These are phyloP conservation scores for Posidonia australis DNA, from an alignment of 106 monocot genomes.

Conservation along the genomic window DNA sequence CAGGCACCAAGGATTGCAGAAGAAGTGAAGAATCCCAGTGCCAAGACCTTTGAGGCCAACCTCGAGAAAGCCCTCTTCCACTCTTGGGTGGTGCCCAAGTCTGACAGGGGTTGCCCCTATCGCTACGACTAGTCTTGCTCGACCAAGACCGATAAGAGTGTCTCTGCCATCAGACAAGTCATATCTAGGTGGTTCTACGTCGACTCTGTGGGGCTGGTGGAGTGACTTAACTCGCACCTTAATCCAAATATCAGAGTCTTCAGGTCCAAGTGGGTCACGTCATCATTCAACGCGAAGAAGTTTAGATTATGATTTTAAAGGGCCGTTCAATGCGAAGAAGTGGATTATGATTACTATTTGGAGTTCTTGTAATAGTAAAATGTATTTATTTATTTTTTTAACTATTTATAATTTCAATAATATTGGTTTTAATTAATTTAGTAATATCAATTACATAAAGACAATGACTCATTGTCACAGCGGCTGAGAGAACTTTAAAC, in stretches of 20 bases:
- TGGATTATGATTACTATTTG: no score
- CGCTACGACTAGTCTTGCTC: slow-evolving; percentile 91
- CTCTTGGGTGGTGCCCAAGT: slow-evolving; percentile 60
- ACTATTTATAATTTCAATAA: no score
- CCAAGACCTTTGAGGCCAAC: slow-evolving; percentile 84
- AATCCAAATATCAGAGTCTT: no score
- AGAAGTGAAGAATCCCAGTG: slow-evolving; percentile 98
- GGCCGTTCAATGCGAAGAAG: no score
- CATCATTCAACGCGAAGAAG: slow-evolving; percentile 87
- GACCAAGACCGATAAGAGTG: slow-evolving; percentile 98
- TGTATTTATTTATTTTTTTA: no score
- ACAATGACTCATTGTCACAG: no score
- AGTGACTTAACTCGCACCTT: no score
- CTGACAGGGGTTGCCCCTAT: slow-evolving; percentile 49
- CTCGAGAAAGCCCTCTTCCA: slow-evolving; percentile 86
- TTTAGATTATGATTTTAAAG: no score
- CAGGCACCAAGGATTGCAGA: slow-evolving; percentile 99
- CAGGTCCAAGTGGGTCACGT: slow-evolving; percentile 56
- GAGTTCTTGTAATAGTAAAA: no score
- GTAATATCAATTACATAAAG: no score
- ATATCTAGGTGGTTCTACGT: slow-evolving; percentile 88
- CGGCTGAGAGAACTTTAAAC: no score
- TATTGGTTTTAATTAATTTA: no score
- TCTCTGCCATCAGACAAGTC: slow-evolving; percentile 81
- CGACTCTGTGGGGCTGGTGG: slow-evolving; percentile 60